Conservation (phyloP, 805 yeast species). For the Hanseniaspora hatyaiensis region DNA sequence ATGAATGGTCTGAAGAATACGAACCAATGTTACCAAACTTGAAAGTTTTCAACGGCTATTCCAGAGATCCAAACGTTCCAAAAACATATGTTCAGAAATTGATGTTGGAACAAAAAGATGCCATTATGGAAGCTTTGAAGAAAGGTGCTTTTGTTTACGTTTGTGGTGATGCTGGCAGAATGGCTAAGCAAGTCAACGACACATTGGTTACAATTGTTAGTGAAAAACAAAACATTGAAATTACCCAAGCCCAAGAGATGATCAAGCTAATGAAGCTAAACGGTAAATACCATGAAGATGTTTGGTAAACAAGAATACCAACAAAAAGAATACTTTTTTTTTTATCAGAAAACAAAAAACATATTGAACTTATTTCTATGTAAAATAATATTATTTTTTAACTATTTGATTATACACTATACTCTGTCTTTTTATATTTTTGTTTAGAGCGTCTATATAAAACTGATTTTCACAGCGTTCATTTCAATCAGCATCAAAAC, state of each 20-base stretch:
- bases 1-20: conserved; percentile 72
- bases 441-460: too few species aligned
- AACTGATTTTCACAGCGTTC: too few species aligned
- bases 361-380: not conserved
- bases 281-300: conserved; percentile 93
- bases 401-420: too few species aligned
- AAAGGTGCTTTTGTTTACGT: conserved; percentile 84
- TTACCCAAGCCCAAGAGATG: conserved; percentile 61
- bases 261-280: conserved; percentile 68
- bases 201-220: conserved; percentile 54
- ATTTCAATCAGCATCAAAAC: too few species aligned
- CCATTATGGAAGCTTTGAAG: conserved; percentile 37
- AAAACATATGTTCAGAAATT: conserved; percentile 78
- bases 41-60: conserved; percentile 72
- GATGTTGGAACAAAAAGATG: conserved; percentile 40
- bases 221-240: conserved; percentile 48
- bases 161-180: conserved; percentile 91
- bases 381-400: not conserved
- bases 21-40: conserved; percentile 47
- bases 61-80: conserved; percentile 52
- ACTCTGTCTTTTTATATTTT: too few species aligned
- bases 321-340: too few species aligned
- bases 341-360: not conserved
- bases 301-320: too few species aligned
- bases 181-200: conserved; percentile 88